Base-by-base conservation (phyloP, 192 early-diverging fungal genomes). In the Linderina pennispora region DNA sequence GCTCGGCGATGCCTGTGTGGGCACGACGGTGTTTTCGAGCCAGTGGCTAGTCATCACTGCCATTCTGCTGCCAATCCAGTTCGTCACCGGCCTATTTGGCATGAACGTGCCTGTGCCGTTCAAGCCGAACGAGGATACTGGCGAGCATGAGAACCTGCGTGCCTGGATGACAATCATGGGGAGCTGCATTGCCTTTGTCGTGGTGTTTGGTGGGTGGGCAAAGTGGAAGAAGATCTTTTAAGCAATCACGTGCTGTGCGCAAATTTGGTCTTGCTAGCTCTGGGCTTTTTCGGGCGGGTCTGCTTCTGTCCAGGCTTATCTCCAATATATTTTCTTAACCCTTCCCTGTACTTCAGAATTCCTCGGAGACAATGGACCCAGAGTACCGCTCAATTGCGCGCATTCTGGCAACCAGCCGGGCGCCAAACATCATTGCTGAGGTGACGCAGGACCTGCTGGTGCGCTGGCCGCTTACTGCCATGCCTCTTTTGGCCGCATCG, bases 61-160 rank as follows among this genome's bases (percentile, higher is more conserved):
- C 1, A 53, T 83, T 17, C 28, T 75, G 37, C 40, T 75, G 19
- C 82, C 84, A 4, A 70, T 84, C 78, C 82, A 80, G 40, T 61
- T 80, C 22, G 55, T 80, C 3, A 71, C 80, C 8, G 76, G 81
- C 65, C 53, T 78, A 11, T 86, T 79, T 65, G 81, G 81, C 25
- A 78, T 79, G 80, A 83, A 86, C 51, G 66, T 86, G 0, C 42
- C 60, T 4, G 80, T 86, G 1, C 84, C 84, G n/a, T 68, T 57
- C 57, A 56, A 36, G 23, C 15, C 15, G 24, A 64, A 76, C 21
- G 53, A 66, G 38, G 59, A 77, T 4, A 28, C 50, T 9, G 34
- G 50, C 4, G 53, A 44, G 19, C 23, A 71, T n/a, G 40, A 47
- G 14, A 56, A 42, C 8, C 20, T 56, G 28, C 8, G 26, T 0